Evolutionary conservation across 2,329 filamentous ascomycete genomes (phyloP).

Genomic region (Annulohypoxylon truncatum): DNA sequence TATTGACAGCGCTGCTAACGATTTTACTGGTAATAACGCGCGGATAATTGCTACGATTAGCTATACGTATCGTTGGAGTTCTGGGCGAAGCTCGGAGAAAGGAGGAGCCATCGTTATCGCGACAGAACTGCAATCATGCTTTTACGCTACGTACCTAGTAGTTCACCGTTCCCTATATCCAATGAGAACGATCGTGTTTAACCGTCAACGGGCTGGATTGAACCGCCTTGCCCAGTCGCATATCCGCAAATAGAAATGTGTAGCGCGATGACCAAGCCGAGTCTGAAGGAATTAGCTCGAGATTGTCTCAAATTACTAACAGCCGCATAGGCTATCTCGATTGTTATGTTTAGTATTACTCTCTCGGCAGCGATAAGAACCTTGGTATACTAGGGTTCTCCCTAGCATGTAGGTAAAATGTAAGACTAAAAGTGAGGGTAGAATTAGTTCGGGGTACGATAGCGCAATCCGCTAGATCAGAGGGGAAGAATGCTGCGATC

Average conservation of each 20-base stretch:
- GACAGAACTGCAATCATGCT: constrained; percentile 7
- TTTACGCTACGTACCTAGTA: neutral
- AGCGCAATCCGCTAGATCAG: constrained; percentile 19
- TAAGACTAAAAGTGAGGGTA: neutral
- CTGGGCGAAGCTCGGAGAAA: constrained; percentile 37
- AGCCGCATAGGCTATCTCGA: constrained; percentile 30
- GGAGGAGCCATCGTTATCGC: neutral
- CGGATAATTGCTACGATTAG: constrained; percentile 31
- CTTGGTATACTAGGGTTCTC: neutral
- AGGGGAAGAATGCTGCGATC: constrained; percentile 21
- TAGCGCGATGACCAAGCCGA: constrained; percentile 26
- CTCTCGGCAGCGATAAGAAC: constrained; percentile 5
- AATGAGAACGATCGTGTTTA: neutral
- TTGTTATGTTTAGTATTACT: constrained; percentile 5
- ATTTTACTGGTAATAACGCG: constrained; percentile 36
- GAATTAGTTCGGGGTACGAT: constrained; percentile 16
- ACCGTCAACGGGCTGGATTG: neutral
- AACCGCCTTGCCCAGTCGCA: constrained; percentile 6
- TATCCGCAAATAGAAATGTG: constrained; percentile 32
- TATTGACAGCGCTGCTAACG: constrained; percentile 29
- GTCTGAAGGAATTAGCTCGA: neutral
- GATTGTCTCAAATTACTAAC: constrained; percentile 12
- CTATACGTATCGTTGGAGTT: constrained; percentile 10
- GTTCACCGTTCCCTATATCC: neutral
- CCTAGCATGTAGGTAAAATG: neutral